Conservation (phyloP, 73 alveolate species). For the Breviolum minutum region DNA sequence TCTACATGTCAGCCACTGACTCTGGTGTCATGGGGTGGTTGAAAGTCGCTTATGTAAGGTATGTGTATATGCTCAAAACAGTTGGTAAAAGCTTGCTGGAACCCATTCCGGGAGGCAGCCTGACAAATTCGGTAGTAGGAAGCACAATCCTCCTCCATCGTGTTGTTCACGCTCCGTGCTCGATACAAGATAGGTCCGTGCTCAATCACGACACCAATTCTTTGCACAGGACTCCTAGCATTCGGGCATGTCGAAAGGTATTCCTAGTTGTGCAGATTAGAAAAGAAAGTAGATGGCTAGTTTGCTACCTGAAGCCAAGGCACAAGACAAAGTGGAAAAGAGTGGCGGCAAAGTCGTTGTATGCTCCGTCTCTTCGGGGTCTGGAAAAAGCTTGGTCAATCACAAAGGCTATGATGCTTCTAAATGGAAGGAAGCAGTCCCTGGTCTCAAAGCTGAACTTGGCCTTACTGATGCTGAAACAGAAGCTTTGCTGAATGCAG, state of each 20-base stretch:
- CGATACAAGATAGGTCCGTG: too few species aligned
- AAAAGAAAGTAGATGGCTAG: too few species aligned
- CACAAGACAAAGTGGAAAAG: conserved; percentile 33
- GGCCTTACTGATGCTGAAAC: neutral
- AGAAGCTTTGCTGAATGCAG: neutral
- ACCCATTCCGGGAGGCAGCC: neutral
- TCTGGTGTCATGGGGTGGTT: too few species aligned
- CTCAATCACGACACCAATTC: too few species aligned
- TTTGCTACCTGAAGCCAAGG: neutral
- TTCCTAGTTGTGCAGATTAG: too few species aligned
- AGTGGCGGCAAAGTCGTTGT: neutral
- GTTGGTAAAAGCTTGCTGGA: neutral
- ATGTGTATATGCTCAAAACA: neutral
- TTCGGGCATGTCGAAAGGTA: too few species aligned
- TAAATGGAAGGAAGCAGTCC: neutral
- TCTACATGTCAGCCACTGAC: too few species aligned
- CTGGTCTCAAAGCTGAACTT: neutral
- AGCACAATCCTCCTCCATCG: too few species aligned
- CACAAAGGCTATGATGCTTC: neutral
- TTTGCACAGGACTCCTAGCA: too few species aligned
- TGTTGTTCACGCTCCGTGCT: too few species aligned
- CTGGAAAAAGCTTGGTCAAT: neutral
- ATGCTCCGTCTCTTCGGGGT: neutral
- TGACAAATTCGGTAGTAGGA: too few species aligned
- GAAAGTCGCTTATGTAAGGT: too few species aligned